Evolutionary conservation across 768 basidiomycete genomes (phyloP).

Genomic region (Strobilomyces dryophilus): DNA sequence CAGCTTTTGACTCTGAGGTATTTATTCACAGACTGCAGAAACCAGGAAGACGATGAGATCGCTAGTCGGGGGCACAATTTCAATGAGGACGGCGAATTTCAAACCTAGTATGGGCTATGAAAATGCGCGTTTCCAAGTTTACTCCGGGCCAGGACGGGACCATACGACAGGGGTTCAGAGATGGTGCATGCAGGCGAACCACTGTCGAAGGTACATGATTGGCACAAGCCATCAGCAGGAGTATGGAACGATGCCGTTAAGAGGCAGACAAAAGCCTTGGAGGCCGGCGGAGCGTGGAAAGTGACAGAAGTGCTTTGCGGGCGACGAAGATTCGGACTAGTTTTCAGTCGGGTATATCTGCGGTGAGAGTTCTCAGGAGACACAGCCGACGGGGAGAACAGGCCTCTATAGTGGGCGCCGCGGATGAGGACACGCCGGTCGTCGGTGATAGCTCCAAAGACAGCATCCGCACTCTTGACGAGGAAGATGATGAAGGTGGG

Average conservation of each 20-base stretch:
- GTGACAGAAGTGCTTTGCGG: slow-evolving; percentile 39
- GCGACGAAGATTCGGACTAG: slow-evolving; percentile 29
- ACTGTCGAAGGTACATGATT: slow-evolving; percentile 86
- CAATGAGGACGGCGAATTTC: slow-evolving; percentile 74
- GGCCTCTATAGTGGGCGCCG: slow-evolving; percentile 20
- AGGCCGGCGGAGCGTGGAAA: slow-evolving; percentile 43
- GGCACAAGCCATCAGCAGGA: slow-evolving; percentile 70
- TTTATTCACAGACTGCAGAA: slow-evolving; percentile 58
- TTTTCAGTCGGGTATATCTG: slow-evolving; percentile 27
- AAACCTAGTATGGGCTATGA: slow-evolving; percentile 49
- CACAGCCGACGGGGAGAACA: slow-evolving; percentile 23
- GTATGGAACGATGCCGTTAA: slow-evolving; percentile 67
- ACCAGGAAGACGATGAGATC: slow-evolving; percentile 85
- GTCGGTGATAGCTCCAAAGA: slow-evolving; percentile 12
- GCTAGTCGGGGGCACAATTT: slow-evolving; percentile 87
- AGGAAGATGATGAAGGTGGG: slow-evolving; percentile 28
- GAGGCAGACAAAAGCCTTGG: slow-evolving; percentile 30
- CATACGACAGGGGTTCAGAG: slow-evolving; percentile 50
- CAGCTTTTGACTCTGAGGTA: background rate
- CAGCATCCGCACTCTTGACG: slow-evolving; percentile 24
- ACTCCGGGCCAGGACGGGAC: slow-evolving; percentile 51
- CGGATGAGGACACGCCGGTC: slow-evolving; percentile 13
- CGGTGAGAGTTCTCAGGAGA: slow-evolving; percentile 22
- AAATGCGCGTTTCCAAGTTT: slow-evolving; percentile 79
- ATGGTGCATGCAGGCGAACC: slow-evolving; percentile 82